Conservation (phyloP, 2,329 filamentous ascomycete species). For the Lomentospora prolificans region DNA sequence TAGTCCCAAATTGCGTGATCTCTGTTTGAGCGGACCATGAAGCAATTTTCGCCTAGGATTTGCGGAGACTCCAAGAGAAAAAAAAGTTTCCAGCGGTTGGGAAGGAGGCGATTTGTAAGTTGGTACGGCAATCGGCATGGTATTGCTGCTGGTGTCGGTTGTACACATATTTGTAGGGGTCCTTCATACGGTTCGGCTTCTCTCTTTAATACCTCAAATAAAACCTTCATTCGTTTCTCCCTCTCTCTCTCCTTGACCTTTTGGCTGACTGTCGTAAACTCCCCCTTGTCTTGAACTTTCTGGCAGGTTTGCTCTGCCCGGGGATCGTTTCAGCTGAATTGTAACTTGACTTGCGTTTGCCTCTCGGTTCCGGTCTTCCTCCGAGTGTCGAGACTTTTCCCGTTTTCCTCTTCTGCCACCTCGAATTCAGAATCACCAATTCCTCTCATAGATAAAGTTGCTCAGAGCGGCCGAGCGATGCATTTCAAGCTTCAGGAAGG, state of each 20-base stretch:
- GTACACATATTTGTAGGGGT: not conserved
- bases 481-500: constrained; percentile 13
- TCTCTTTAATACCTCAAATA: not conserved
- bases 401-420: not conserved
- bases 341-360: not conserved
- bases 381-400: not conserved
- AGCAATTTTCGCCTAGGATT: constrained; percentile 8
- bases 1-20: constrained; percentile 9
- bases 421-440: not conserved
- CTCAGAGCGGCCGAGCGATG: constrained; percentile 8
- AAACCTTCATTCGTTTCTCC: not conserved
- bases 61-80: not conserved
- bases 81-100: not conserved
- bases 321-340: not conserved
- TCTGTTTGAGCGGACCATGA: constrained; percentile 1
- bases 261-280: not conserved
- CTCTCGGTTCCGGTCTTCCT: not conserved
- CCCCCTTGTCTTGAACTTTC: not conserved
- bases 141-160: not conserved
- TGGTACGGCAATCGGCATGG: not conserved
- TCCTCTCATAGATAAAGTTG: not conserved
- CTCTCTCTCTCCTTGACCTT: not conserved
- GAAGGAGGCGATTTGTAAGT: not conserved
- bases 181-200: not conserved
- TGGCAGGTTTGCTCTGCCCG: not conserved